Evolutionary conservation across 768 basidiomycete genomes (phyloP).

Genomic region (Multifurca ochricompacta): DNA sequence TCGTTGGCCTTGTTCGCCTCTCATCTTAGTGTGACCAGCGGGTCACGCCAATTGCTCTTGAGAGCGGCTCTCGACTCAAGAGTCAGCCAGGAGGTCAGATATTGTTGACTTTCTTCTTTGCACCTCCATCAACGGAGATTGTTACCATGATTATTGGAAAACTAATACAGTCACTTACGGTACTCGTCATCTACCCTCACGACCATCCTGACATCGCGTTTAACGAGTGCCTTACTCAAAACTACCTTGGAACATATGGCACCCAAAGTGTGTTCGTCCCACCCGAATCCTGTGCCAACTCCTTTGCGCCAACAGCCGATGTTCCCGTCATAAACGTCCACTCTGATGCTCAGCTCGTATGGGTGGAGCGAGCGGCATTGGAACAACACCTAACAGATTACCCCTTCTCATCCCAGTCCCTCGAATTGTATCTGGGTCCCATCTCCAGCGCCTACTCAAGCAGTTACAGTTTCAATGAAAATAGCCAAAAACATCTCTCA

Average conservation of each 20-base stretch:
- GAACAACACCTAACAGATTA: constrained; percentile 29
- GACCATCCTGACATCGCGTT: constrained; percentile 31
- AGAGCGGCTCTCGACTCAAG: too few species aligned
- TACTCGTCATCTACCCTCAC: constrained; percentile 40
- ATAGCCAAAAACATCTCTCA: constrained; percentile 5
- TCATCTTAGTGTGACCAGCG: too few species aligned
- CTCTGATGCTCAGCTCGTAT: constrained; percentile 23
- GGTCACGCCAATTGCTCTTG: too few species aligned
- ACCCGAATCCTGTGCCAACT: constrained; percentile 34
- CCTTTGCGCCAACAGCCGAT: not conserved
- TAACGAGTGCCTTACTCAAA: constrained; percentile 39
- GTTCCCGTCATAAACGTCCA: constrained; percentile 21
- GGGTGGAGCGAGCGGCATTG: constrained; percentile 40
- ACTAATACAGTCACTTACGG: constrained; percentile 13
- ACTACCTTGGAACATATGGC: constrained; percentile 51
- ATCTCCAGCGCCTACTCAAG: constrained; percentile 12
- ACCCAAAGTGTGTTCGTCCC: constrained; percentile 44
- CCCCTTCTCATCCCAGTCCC: constrained; percentile 8
- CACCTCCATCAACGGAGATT: not conserved
- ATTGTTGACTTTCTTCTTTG: not conserved
- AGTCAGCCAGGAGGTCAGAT: too few species aligned
- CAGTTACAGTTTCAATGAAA: not conserved
- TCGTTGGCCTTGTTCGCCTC: too few species aligned
- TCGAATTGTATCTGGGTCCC: constrained; percentile 5
- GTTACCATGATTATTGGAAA: constrained; percentile 12